phyloP scores from a whole-genome alignment of 768 basidiomycete species.

The Trametes cubensis region DNA sequence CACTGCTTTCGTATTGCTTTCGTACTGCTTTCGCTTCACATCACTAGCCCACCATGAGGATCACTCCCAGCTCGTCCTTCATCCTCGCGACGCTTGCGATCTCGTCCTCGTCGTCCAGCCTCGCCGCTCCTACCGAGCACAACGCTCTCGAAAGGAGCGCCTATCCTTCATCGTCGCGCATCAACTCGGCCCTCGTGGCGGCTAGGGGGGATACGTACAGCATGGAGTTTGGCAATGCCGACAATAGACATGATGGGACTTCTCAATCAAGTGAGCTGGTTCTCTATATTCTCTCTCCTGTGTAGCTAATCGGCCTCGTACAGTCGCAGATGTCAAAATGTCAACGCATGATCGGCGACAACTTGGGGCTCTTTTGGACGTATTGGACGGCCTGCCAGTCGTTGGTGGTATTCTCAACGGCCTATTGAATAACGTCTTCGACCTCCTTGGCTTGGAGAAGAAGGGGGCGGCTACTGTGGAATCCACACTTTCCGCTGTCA shows the following conservation, averaged over 20 bases:
- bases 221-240: background rate
- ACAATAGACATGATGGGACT: background rate
- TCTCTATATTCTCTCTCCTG: background rate
- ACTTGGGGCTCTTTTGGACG: background rate
- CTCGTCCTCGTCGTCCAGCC: constrained; percentile 32
- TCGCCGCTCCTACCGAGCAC: constrained; percentile 34
- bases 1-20: constrained; percentile 15
- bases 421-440: background rate
- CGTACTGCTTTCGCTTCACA: constrained; percentile 24
- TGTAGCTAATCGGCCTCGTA: background rate
- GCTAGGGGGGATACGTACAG: background rate
- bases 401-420: background rate
- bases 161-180: constrained; percentile 15
- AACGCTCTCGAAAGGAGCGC: constrained; percentile 6
- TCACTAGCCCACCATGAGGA: constrained; percentile 31
- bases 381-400: background rate
- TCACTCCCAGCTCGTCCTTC: constrained; percentile 38
- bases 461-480: background rate
- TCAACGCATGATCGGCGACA: background rate
- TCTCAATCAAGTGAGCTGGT: background rate
- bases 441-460: background rate
- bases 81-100: constrained; percentile 36
- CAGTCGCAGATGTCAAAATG: background rate
- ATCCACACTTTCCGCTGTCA: background rate
- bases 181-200: constrained; percentile 2